Conservation (phyloP, 2,329 filamentous ascomycete species). For the Reticulascus tulasneorum region DNA sequence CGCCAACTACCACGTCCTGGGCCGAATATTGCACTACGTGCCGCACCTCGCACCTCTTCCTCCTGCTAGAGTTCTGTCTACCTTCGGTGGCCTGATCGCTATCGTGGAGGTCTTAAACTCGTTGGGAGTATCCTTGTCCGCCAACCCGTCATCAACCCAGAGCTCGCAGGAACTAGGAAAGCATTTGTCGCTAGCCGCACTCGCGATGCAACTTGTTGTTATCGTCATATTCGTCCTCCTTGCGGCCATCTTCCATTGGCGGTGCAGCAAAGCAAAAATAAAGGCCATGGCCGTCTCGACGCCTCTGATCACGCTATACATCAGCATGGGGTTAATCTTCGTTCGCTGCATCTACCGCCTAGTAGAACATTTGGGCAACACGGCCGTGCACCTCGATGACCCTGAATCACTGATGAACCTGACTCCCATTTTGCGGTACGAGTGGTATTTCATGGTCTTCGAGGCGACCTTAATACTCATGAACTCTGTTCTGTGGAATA, state of each 20-base stretch:
- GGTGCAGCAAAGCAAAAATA: slow-evolving; percentile 20
- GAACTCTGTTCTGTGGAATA: slow-evolving; percentile 47
- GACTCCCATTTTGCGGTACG: slow-evolving; percentile 47
- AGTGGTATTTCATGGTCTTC: slow-evolving; percentile 57
- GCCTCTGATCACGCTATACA: slow-evolving; percentile 36
- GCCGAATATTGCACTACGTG: slow-evolving; percentile 58
- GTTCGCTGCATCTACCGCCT: slow-evolving; percentile 46
- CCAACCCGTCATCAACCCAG: slow-evolving; percentile 29
- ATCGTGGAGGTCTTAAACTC: slow-evolving; percentile 45
- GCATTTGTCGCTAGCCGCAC: slow-evolving; percentile 34
- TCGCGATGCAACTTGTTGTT: slow-evolving; percentile 44
- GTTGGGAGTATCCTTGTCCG: slow-evolving; percentile 34
- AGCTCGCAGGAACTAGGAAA: slow-evolving; percentile 28
- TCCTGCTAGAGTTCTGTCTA: slow-evolving; percentile 38
- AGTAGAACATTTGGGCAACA: slow-evolving; percentile 39
- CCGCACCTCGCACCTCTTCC: slow-evolving; percentile 55
- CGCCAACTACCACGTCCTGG: slow-evolving; percentile 61
- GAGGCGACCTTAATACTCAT: slow-evolving; percentile 49
- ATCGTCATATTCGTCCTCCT: slow-evolving; percentile 40
- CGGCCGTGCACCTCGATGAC: slow-evolving; percentile 13
- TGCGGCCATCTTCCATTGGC: slow-evolving; percentile 39
- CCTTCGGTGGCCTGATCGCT: slow-evolving; percentile 41
- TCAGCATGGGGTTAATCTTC: slow-evolving; percentile 39
- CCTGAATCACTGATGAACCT: slow-evolving; percentile 17
- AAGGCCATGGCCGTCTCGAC: slow-evolving; percentile 14